phyloP scores from a whole-genome alignment of 805 yeast genomes.

The Dipodascus albidus region DNA sequence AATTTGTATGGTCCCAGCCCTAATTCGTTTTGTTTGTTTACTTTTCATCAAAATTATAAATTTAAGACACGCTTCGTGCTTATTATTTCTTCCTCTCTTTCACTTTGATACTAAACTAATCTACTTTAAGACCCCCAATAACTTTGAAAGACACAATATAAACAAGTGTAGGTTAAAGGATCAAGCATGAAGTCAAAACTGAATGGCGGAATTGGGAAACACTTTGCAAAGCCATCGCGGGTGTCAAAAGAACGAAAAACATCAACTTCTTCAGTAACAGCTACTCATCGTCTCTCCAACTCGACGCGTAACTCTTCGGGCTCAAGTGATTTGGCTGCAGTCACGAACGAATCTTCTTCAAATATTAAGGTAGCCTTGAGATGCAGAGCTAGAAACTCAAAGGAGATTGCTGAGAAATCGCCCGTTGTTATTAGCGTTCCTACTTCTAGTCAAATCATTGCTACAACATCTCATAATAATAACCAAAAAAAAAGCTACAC shows the following conservation, averaged over 20 bases:
- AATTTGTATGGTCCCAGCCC: neutral
- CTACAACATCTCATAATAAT: conserved; percentile 19
- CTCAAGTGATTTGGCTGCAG: neutral
- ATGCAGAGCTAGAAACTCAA: conserved; percentile 48
- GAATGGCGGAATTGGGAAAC: neutral
- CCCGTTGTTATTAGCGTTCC: conserved; percentile 45
- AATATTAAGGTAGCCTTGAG: conserved; percentile 55
- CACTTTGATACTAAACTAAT: no score
- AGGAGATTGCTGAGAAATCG: conserved; percentile 46
- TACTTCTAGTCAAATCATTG: conserved; percentile 38
- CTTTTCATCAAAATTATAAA: neutral
- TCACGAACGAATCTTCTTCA: conserved; percentile 17
- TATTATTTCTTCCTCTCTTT: neutral
- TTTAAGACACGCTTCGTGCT: neutral
- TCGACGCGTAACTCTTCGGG: neutral
- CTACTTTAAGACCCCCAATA: no score
- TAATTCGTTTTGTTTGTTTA: neutral
- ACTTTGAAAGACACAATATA: no score
- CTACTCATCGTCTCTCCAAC: neutral
- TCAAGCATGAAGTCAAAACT: neutral
- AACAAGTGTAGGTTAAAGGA: no score
- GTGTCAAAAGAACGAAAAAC: neutral
- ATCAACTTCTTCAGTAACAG: neutral
- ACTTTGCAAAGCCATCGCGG: neutral
- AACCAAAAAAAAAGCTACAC: conserved; percentile 40